Evolutionary conservation across 305 asterid species (phyloP).

Genomic region (Euphrasia arctica): DNA sequence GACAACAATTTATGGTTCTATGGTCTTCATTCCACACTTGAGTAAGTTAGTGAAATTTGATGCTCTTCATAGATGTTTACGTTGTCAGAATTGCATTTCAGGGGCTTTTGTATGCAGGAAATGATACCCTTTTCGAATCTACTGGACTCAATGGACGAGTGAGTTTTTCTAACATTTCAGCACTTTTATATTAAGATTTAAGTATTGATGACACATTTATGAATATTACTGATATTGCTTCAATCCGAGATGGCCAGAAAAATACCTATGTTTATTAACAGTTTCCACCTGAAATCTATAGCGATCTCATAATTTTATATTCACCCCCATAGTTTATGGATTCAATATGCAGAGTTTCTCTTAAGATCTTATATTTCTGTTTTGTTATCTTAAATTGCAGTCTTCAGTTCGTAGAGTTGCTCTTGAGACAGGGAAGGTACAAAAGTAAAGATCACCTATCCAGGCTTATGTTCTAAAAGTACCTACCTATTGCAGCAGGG

Average conservation of each 20-base stretch:
- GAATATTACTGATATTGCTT: slow-evolving; percentile 3
- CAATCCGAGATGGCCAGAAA: neutral
- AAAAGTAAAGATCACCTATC: slow-evolving; percentile 16
- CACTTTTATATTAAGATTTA: neutral
- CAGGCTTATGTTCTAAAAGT: neutral
- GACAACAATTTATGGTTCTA: neutral
- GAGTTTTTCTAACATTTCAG: slow-evolving; percentile 28
- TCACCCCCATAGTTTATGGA: slow-evolving; percentile 15
- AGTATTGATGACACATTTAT: neutral
- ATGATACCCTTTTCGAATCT: slow-evolving; percentile 63
- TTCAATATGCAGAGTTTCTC: slow-evolving; percentile 20
- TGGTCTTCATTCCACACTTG: neutral
- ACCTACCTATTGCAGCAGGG: neutral
- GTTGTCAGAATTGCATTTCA: slow-evolving; percentile 28
- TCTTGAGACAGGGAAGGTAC: slow-evolving; percentile 69
- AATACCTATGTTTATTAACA: neutral
- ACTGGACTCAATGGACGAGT: slow-evolving; percentile 69
- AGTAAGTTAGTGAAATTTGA: slow-evolving; percentile 5
- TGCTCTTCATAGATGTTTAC: slow-evolving; percentile 21
- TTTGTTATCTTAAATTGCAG: slow-evolving; percentile 42
- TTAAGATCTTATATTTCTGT: slow-evolving; percentile 21
- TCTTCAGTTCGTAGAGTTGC: slow-evolving; percentile 72
- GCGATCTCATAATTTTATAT: slow-evolving; percentile 9
- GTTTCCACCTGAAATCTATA: neutral
- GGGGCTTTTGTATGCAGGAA: slow-evolving; percentile 67